These are phyloP conservation scores for Tanozyma kutaoensis DNA, from an alignment of 805 yeast species.

Conservation along the genomic window DNA sequence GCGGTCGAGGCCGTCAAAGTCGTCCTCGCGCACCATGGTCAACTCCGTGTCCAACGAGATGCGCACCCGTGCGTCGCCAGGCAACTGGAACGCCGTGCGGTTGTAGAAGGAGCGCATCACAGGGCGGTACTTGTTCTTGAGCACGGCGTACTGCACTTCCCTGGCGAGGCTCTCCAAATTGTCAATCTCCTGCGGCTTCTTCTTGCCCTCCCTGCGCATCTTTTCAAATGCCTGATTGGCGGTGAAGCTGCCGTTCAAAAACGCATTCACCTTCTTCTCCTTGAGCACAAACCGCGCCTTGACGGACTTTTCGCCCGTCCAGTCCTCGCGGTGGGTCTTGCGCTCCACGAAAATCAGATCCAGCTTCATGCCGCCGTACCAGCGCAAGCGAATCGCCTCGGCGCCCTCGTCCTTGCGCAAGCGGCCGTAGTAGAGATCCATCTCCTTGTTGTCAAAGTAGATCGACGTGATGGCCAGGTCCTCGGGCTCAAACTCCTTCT, in stretches of 20 bases:
- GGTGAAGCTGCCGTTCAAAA: conserved; percentile 71
- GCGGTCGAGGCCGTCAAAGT: conserved; percentile 86
- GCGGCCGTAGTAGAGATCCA: conserved; percentile 91
- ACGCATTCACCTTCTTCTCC: conserved; percentile 81
- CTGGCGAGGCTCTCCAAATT: conserved; percentile 83
- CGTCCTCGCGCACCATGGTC: conserved; percentile 95
- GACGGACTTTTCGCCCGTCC: conserved; percentile 99
- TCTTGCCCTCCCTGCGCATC: conserved; percentile 86
- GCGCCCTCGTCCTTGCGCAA: conserved; percentile 97
- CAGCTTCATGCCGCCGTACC: conserved; percentile 97
- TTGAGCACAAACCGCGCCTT: conserved; percentile 91
- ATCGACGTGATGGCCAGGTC: conserved; percentile 96
- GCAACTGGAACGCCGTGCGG: conserved; percentile 97
- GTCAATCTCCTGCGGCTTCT: conserved; percentile 77
- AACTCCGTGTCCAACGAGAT: conserved; percentile 95
- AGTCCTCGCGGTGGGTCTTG: conserved; percentile 97
- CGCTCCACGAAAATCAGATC: conserved; percentile 93
- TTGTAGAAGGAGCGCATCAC: conserved; percentile 93
- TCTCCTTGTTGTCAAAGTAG: conserved; percentile 79
- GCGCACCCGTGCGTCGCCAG: conserved; percentile 98
- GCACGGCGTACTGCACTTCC: conserved; percentile 83
- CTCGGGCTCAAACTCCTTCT: conserved; percentile 88
- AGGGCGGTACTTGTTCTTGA: conserved; percentile 79
- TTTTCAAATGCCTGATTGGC: conserved; percentile 86
- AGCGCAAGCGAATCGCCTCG: conserved; percentile 92